Percentiles rank a stretch among this genome's conserved stretches.
Evolutionary conservation across 2,329 filamentous ascomycete genomes (phyloP).

Genomic region (Aspergillus felis): DNA sequence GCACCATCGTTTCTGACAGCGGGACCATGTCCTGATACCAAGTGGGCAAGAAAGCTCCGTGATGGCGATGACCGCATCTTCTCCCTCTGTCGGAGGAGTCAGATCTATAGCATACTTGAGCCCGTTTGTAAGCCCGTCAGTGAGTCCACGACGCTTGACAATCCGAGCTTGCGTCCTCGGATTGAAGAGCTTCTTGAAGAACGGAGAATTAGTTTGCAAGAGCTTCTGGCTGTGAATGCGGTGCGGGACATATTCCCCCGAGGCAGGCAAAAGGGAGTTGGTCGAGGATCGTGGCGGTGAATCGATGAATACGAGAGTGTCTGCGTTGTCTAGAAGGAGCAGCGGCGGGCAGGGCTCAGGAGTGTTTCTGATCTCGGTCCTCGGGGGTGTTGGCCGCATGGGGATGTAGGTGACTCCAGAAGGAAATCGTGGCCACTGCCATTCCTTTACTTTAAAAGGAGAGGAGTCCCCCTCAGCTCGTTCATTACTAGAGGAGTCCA

Average conservation of each 20-base stretch:
- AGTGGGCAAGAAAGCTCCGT: slow-evolving; percentile 57
- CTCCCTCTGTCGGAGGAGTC: slow-evolving; percentile 59
- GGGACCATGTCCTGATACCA: slow-evolving; percentile 55
- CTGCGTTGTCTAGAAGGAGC: slow-evolving; percentile 21
- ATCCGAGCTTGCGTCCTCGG: slow-evolving; percentile 24
- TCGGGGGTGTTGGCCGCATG: not conserved
- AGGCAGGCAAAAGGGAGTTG: slow-evolving; percentile 10
- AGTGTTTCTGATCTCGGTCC: not conserved
- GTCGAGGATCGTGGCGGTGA: slow-evolving; percentile 19
- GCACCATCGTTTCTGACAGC: slow-evolving; percentile 32
- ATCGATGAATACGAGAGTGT: slow-evolving; percentile 39
- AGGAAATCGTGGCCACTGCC: not conserved
- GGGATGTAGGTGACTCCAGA: not conserved
- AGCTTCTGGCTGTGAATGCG: slow-evolving; percentile 32
- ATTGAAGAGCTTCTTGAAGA: slow-evolving; percentile 28
- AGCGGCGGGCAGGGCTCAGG: not conserved
- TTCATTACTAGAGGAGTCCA: not conserved
- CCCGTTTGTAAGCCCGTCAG: slow-evolving; percentile 30
- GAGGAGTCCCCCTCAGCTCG: not conserved
- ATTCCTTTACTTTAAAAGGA: not conserved
- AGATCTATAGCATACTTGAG: slow-evolving; percentile 61
- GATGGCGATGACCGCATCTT: slow-evolving; percentile 58
- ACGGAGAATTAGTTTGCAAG: slow-evolving; percentile 25
- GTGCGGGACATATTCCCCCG: slow-evolving; percentile 23
- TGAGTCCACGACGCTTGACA: slow-evolving; percentile 28